These are phyloP conservation scores for Groenewaldozyma auringiensis DNA, from an alignment of 1,139 yeast species.

Conservation along the genomic window DNA sequence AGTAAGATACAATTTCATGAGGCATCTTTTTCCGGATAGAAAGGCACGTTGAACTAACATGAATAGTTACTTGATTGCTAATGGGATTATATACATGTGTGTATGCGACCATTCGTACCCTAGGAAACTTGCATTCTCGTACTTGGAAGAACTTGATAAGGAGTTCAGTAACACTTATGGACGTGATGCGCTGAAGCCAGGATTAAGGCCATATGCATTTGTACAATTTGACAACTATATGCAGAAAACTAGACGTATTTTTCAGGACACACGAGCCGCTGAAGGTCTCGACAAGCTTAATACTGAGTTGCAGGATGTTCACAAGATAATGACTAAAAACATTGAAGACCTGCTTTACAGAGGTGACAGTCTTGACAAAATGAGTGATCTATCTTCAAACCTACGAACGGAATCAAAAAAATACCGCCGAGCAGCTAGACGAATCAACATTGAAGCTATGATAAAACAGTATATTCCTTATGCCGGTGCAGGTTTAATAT, in stretches of 20 bases:
- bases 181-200: slow-evolving; percentile 52
- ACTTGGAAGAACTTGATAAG: slow-evolving; percentile 68
- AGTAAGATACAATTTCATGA: slow-evolving; percentile 29
- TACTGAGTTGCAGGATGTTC: slow-evolving; percentile 85
- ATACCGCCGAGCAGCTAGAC: slow-evolving; percentile 82
- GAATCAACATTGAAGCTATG: slow-evolving; percentile 83
- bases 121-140: slow-evolving; percentile 80
- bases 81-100: slow-evolving; percentile 65
- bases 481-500: slow-evolving; percentile 59
- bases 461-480: slow-evolving; percentile 85
- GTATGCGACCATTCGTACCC: slow-evolving; percentile 78
- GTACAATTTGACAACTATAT: slow-evolving; percentile 78
- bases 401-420: slow-evolving; percentile 78
- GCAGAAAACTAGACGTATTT: slow-evolving; percentile 78
- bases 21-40: no score
- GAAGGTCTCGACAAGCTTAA: slow-evolving; percentile 79
- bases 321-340: slow-evolving; percentile 90
- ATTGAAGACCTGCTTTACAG: slow-evolving; percentile 90
- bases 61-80: slow-evolving; percentile 51
- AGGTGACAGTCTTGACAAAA: slow-evolving; percentile 86
- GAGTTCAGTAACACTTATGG: slow-evolving; percentile 83
- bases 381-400: slow-evolving; percentile 81
- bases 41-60: no score
- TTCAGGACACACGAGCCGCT: slow-evolving; percentile 87
- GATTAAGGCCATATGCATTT: slow-evolving; percentile 81